Conservation (phyloP, 148 eudicot species). For the Rhododendron williamsianum region DNA sequence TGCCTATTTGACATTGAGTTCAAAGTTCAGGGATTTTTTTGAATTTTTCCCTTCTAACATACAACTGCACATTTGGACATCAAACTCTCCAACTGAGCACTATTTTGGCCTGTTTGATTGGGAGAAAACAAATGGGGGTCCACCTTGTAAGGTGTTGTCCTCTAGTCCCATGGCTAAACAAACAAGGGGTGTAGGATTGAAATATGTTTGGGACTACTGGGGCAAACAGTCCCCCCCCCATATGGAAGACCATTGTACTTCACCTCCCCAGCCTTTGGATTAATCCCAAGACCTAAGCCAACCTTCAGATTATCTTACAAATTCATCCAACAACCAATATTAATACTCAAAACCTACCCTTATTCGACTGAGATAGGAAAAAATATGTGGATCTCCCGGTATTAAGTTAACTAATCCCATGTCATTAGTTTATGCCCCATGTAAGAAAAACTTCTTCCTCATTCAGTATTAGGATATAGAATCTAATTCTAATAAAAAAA, state of each 20-base stretch:
- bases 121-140: not conserved
- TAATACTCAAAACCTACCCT: not conserved
- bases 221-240: not conserved
- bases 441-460: not conserved
- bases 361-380: not conserved
- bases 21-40: no score
- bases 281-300: not conserved
- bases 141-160: not conserved
- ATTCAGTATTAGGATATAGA: not conserved
- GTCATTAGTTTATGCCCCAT: not conserved
- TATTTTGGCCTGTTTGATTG: not conserved
- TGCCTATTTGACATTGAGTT: not conserved
- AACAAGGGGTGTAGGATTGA: not conserved
- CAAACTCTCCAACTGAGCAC: conserved; percentile 4
- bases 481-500: no score
- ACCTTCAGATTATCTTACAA: not conserved
- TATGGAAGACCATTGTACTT: not conserved
- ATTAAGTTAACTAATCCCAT: not conserved
- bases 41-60: no score
- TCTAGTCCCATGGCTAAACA: not conserved
- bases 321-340: not conserved
- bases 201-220: not conserved
- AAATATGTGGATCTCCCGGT: not conserved
- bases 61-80: conserved; percentile 1
- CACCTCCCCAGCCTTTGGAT: not conserved